phyloP scores from a whole-genome alignment of 257 asterid genomes.

The Capsicum baccatum region DNA sequence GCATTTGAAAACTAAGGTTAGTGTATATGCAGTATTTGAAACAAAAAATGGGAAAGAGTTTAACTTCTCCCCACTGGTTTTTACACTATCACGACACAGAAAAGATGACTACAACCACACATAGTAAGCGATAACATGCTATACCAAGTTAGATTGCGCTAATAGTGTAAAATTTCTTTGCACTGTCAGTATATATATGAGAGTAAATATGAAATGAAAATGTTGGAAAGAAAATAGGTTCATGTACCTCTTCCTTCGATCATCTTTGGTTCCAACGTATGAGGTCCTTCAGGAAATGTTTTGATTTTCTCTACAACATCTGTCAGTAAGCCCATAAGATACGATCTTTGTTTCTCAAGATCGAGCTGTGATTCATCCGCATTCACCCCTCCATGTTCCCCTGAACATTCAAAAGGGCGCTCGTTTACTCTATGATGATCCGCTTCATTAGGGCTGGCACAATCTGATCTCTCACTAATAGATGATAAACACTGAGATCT shows the following conservation, averaged over 20 bases:
- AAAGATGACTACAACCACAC: background rate
- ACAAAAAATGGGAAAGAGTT: background rate
- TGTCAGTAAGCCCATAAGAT: slow-evolving; percentile 57
- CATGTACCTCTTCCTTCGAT: slow-evolving; percentile 48
- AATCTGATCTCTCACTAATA: slow-evolving; percentile 53
- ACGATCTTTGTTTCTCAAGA: slow-evolving; percentile 61
- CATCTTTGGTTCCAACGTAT: slow-evolving; percentile 29
- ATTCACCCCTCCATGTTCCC: slow-evolving; percentile 40
- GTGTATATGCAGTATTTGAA: slow-evolving; percentile 14
- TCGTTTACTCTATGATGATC: slow-evolving; percentile 43
- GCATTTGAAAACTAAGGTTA: background rate
- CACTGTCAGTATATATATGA: background rate
- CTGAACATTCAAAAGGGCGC: slow-evolving; percentile 26
- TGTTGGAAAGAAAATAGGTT: slow-evolving; percentile 6
- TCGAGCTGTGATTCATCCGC: slow-evolving; percentile 54
- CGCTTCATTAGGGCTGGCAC: slow-evolving; percentile 47
- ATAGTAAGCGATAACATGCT: background rate
- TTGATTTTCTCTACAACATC: slow-evolving; percentile 55
- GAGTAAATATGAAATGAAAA: background rate
- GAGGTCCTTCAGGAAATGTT: slow-evolving; percentile 37
- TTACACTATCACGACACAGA: background rate
- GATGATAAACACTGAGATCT: slow-evolving; percentile 61
- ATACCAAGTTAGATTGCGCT: background rate
- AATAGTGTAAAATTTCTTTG: background rate
- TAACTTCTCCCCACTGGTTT: background rate